Evolutionary conservation across 2,329 filamentous ascomycete species (phyloP).

Genomic region (Aspergillus calidoustus): DNA sequence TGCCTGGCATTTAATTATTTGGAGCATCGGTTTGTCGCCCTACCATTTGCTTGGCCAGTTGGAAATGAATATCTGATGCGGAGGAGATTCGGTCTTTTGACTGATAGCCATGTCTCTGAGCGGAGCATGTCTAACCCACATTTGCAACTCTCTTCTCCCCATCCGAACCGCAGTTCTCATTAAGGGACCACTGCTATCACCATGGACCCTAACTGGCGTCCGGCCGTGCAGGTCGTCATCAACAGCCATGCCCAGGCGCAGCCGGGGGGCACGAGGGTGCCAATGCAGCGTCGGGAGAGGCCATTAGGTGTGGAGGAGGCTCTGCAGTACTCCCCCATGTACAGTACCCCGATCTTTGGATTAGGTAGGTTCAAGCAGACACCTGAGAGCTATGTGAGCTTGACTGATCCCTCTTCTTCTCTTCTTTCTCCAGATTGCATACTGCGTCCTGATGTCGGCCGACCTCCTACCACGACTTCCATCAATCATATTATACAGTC

Average conservation of each 20-base stretch:
- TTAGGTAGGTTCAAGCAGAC: conserved; percentile 39
- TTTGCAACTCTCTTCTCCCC: conserved; percentile 26
- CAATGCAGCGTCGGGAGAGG: conserved; percentile 34
- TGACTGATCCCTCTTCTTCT: conserved; percentile 26
- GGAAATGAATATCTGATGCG: conserved; percentile 20
- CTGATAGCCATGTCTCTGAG: conserved; percentile 41
- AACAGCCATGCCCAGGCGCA: conserved; percentile 39
- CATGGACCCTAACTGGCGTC: conserved; percentile 48
- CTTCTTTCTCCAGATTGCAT: conserved; percentile 42
- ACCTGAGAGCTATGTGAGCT: conserved; percentile 19
- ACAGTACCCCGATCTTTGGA: conserved; percentile 53
- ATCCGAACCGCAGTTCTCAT: conserved; percentile 26
- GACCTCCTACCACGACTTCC: conserved; percentile 44
- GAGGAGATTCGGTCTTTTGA: conserved; percentile 21
- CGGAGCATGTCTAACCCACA: conserved; percentile 32
- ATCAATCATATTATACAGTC: conserved; percentile 55
- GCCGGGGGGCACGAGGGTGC: conserved; percentile 31
- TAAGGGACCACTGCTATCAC: conserved; percentile 31
- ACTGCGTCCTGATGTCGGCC: conserved; percentile 47
- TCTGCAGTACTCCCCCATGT: conserved; percentile 55
- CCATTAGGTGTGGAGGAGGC: conserved; percentile 53
- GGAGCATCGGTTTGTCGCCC: conserved; percentile 10
- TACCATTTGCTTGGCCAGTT: conserved; percentile 18
- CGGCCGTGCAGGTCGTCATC: conserved; percentile 49
- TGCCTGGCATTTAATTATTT: conserved; percentile 32